Conservation (phyloP, 2,329 filamentous ascomycete genomes). For the Huntiella abstrusa region DNA sequence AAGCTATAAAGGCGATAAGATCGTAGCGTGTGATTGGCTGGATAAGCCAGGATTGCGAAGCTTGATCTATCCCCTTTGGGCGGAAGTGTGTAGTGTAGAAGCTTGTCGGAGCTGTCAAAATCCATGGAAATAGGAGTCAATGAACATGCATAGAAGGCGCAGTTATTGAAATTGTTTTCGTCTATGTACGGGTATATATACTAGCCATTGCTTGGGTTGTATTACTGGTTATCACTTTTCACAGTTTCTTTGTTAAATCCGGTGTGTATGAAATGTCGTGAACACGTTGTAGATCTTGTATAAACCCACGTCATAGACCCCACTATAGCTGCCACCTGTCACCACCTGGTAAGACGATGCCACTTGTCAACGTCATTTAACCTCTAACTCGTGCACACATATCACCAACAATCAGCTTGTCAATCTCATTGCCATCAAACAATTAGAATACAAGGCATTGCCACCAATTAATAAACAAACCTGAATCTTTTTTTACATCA, state of each 20-base stretch:
- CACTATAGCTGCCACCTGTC: slow-evolving; percentile 2
- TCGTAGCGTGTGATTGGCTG: slow-evolving; percentile 3
- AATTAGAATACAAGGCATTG: neutral
- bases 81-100: neutral
- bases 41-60: slow-evolving; percentile 1
- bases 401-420: neutral
- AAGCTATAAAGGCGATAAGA: slow-evolving; percentile 1
- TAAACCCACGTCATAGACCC: neutral
- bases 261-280: neutral
- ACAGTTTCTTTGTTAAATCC: neutral
- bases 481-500: neutral
- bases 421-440: neutral
- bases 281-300: neutral
- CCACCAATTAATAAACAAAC: neutral
- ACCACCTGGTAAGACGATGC: neutral
- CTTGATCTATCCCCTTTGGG: neutral
- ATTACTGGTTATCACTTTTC: too few species aligned
- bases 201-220: neutral
- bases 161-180: too few species aligned
- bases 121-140: too few species aligned
- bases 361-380: too few species aligned
- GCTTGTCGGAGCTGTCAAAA: neutral
- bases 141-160: too few species aligned
- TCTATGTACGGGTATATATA: neutral
- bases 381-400: neutral